A percentile compares a stretch with the other conserved stretches of the same genome.
phyloP scores from a whole-genome alignment of 805 yeast genomes.

The Candida sithepensis region DNA sequence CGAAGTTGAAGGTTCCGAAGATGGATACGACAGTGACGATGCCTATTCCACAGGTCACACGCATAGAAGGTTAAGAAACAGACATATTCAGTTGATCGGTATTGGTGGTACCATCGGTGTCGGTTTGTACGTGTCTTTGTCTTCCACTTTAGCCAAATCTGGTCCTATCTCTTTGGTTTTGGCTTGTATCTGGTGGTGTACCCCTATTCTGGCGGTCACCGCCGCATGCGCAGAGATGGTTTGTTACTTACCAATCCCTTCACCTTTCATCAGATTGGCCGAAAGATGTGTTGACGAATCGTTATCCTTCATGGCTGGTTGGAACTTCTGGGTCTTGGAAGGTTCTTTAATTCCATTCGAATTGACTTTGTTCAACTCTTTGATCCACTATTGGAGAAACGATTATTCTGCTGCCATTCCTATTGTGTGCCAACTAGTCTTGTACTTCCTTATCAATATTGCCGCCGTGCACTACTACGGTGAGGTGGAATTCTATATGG shows the following conservation, averaged over 20 bases:
- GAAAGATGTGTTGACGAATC: slow-evolving; percentile 45
- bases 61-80: slow-evolving; percentile 32
- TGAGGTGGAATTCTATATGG: slow-evolving; percentile 45
- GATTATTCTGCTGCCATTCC: slow-evolving; percentile 46
- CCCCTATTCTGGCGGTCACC: slow-evolving; percentile 40
- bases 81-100: slow-evolving; percentile 47
- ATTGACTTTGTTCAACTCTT: slow-evolving; percentile 42
- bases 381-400: slow-evolving; percentile 46
- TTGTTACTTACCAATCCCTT: slow-evolving; percentile 42
- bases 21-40: slow-evolving; percentile 10
- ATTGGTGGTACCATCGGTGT: slow-evolving; percentile 51
- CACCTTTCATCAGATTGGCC: slow-evolving; percentile 44
- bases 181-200: slow-evolving; percentile 39
- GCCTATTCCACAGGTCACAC: slow-evolving; percentile 16
- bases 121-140: slow-evolving; percentile 42
- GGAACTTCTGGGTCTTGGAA: slow-evolving; percentile 48
- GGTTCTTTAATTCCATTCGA: slow-evolving; percentile 49
- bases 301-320: slow-evolving; percentile 43
- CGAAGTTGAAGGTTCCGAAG: slow-evolving; percentile 2
- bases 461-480: slow-evolving; percentile 45
- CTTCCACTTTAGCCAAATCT: slow-evolving; percentile 34
- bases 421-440: slow-evolving; percentile 37
- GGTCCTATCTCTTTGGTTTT: slow-evolving; percentile 42
- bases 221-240: slow-evolving; percentile 45
- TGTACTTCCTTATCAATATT: slow-evolving; percentile 39